phyloP scores from a whole-genome alignment of 164 flowering plant species.

The Paratinospora sagittata region DNA sequence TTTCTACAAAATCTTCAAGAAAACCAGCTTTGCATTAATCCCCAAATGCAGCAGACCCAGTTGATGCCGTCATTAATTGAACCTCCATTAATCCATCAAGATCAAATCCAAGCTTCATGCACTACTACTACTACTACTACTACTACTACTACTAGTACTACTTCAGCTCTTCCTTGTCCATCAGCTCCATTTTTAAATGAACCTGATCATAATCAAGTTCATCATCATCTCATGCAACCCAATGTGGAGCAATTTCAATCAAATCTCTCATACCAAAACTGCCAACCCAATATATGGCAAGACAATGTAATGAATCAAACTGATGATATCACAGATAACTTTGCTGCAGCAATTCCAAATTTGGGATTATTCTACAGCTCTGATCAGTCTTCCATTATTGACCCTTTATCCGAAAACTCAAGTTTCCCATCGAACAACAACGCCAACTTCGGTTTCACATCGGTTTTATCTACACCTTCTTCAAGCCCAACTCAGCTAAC shows the following conservation, averaged over 20 bases:
- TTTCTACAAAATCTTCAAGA: conserved; percentile 29
- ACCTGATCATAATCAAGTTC: conserved; percentile 16
- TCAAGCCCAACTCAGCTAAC: conserved; percentile 52
- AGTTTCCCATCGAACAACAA: conserved; percentile 26
- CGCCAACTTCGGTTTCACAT: conserved; percentile 25
- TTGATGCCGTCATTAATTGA: background rate
- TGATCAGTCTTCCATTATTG: conserved; percentile 24
- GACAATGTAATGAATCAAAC: conserved; percentile 17
- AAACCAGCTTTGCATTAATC: conserved; percentile 12
- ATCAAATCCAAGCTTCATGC: conserved; percentile 14
- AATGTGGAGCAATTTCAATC: conserved; percentile 30
- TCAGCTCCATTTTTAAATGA: conserved; percentile 21
- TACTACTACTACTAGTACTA: conserved; percentile 5
- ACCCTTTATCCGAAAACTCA: conserved; percentile 26
- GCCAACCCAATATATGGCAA: conserved; percentile 31
- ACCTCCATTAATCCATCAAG: conserved; percentile 13
- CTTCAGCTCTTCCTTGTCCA: conserved; percentile 22
- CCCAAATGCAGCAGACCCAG: conserved; percentile 10
- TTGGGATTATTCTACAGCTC: conserved; percentile 19
- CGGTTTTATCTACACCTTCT: conserved; percentile 53
- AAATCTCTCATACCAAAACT: conserved; percentile 17
- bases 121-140: background rate
- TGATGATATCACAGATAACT: conserved; percentile 12
- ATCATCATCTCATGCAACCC: conserved; percentile 27
- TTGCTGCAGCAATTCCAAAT: conserved; percentile 13